These are phyloP conservation scores for Cytospora piceae DNA, from an alignment of 2,329 filamentous ascomycete genomes.

Conservation along the genomic window DNA sequence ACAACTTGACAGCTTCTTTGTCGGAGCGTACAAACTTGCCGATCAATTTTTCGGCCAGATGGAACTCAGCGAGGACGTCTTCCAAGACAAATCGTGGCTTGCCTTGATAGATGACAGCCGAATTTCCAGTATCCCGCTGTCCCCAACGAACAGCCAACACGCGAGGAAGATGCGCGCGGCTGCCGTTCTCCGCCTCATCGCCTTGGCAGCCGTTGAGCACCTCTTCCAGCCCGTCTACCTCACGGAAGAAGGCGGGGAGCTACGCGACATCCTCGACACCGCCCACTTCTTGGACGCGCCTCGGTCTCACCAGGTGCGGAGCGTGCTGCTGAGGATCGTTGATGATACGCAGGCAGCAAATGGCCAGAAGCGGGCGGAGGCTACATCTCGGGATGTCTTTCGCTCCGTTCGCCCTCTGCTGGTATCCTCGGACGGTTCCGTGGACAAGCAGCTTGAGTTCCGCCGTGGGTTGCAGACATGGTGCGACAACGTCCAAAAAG, in stretches of 20 bases:
- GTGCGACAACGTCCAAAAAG: background rate
- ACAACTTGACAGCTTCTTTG: background rate
- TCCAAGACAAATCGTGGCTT: background rate
- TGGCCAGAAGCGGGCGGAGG: background rate
- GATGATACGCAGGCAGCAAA: background rate
- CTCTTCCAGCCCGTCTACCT: slow-evolving; percentile 11
- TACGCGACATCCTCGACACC: background rate
- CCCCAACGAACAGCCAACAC: background rate
- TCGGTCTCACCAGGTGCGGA: background rate
- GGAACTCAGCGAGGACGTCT: background rate
- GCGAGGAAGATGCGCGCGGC: slow-evolving; percentile 3
- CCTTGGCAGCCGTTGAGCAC: background rate
- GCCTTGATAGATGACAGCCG: background rate
- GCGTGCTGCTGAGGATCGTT: slow-evolving; percentile 2
- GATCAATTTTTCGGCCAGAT: background rate
- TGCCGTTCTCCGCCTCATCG: background rate
- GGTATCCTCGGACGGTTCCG: background rate
- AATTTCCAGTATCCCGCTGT: background rate
- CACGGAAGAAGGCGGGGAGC: slow-evolving; percentile 3
- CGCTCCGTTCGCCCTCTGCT: background rate
- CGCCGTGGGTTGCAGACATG: background rate
- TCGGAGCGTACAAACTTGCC: background rate
- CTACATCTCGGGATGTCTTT: background rate
- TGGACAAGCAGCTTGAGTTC: background rate
- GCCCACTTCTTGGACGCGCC: background rate